These are phyloP conservation scores for Pyrrhoderma noxium DNA, from an alignment of 1,284 basidiomycete genomes.

Conservation along the genomic window DNA sequence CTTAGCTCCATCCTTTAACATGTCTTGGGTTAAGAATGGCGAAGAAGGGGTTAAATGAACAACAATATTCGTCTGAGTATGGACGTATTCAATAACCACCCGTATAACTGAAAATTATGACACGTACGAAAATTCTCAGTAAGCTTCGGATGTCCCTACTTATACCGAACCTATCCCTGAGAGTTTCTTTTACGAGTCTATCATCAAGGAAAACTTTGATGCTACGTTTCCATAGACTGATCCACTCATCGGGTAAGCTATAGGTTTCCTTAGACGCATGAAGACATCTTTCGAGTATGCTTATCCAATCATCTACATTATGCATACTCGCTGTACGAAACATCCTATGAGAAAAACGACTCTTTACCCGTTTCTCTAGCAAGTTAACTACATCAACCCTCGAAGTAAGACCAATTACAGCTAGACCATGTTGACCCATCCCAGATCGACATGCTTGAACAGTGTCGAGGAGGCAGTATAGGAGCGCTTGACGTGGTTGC, in stretches of 20 bases:
- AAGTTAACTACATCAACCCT: slow-evolving; percentile 83
- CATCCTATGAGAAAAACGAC: slow-evolving; percentile 87
- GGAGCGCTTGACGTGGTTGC: slow-evolving; percentile 79
- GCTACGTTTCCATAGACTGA: slow-evolving; percentile 46
- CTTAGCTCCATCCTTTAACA: slow-evolving; percentile 31
- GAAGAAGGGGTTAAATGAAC: slow-evolving; percentile 39
- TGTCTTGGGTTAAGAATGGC: slow-evolving; percentile 32
- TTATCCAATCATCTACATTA: slow-evolving; percentile 45
- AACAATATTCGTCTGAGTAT: slow-evolving; percentile 42
- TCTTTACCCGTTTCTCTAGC: slow-evolving; percentile 92
- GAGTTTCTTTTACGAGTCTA: slow-evolving; percentile 32
- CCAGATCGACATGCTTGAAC: slow-evolving; percentile 61
- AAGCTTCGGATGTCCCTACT: slow-evolving; percentile 63
- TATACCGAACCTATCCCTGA: slow-evolving; percentile 58
- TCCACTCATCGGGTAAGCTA: slow-evolving; percentile 37
- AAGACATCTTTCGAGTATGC: slow-evolving; percentile 36
- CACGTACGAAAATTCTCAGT: slow-evolving; percentile 58
- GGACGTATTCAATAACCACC: slow-evolving; percentile 25
- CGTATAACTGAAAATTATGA: slow-evolving; percentile 7
- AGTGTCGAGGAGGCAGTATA: slow-evolving; percentile 86
- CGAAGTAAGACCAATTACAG: slow-evolving; percentile 76
- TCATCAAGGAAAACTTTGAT: slow-evolving; percentile 53
- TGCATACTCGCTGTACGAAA: slow-evolving; percentile 64
- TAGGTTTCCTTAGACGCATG: slow-evolving; percentile 21
- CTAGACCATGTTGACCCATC: slow-evolving; percentile 55